A percentile compares a stretch with the other conserved stretches of the same genome.
Evolutionary conservation across 148 eudicot genomes (phyloP).

Genomic region (Rhododendron vialii): DNA sequence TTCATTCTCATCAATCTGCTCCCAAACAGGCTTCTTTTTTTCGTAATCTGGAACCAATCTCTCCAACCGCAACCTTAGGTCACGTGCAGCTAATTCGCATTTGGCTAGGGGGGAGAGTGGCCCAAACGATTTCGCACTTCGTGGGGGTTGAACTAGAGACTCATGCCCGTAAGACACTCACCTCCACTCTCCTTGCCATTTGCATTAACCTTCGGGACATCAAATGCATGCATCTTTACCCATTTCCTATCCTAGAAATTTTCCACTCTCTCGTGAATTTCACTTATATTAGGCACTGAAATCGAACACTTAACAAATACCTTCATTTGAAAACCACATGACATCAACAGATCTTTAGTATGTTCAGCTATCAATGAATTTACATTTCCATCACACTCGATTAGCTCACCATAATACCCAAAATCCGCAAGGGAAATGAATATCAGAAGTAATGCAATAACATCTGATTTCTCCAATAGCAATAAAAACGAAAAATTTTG

Average conservation of each 20-base stretch:
- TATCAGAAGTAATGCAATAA: background rate
- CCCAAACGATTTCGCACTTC: background rate
- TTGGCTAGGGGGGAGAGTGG: too few relatives aligned
- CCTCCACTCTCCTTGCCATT: background rate
- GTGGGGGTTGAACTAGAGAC: background rate
- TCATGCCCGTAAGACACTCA: too few relatives aligned
- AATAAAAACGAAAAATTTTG: background rate
- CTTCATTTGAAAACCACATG: background rate
- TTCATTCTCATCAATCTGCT: background rate
- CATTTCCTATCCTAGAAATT: background rate
- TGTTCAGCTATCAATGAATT: background rate
- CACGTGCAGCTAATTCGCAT: too few relatives aligned
- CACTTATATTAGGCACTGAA: background rate
- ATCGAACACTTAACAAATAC: background rate
- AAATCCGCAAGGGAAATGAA: background rate
- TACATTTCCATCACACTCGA: background rate
- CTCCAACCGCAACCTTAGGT: too few relatives aligned
- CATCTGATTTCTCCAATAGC: background rate
- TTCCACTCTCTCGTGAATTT: background rate
- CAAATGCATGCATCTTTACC: background rate
- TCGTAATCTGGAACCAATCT: too few relatives aligned
- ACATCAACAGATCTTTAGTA: background rate
- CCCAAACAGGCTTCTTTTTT: background rate
- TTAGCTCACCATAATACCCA: background rate
- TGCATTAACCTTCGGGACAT: background rate